phyloP scores from a whole-genome alignment of 2,329 filamentous ascomycete genomes.

The Talaromyces piceae region DNA sequence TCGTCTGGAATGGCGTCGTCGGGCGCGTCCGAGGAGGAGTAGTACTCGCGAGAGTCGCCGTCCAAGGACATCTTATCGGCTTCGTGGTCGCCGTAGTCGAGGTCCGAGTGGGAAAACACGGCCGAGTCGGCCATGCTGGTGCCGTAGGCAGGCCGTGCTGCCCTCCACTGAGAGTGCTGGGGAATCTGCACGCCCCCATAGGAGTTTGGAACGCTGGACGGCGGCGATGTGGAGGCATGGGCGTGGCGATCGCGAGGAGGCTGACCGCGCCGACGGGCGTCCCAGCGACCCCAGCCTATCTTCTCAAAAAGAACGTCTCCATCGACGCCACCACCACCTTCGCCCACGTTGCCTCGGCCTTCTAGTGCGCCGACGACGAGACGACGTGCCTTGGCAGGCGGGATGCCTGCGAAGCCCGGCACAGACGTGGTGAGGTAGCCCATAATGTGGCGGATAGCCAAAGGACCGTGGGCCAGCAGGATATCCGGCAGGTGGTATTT shows the following conservation, averaged over 20 bases:
- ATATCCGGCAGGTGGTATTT: constrained; percentile 88
- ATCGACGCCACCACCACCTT: constrained; percentile 47
- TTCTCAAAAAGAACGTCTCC: constrained; percentile 69
- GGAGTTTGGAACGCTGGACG: constrained; percentile 42
- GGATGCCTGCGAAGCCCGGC: constrained; percentile 83
- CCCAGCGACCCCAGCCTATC: constrained; percentile 95
- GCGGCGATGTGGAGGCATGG: constrained; percentile 15
- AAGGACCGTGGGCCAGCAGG: constrained; percentile 76
- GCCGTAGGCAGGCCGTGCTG: constrained; percentile 38
- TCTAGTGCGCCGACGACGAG: constrained; percentile 90
- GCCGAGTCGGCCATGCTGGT: constrained; percentile 64
- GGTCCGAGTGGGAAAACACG: constrained; percentile 63
- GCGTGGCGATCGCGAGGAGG: constrained; percentile 29
- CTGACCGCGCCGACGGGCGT: constrained; percentile 68
- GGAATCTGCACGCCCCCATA: constrained; percentile 44
- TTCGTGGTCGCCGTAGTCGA: constrained; percentile 63
- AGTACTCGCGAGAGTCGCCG: constrained; percentile 52
- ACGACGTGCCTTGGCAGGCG: constrained; percentile 80
- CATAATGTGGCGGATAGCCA: constrained; percentile 94
- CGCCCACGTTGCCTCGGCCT: constrained; percentile 56
- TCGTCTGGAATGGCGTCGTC: constrained; percentile 62
- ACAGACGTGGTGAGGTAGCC: constrained; percentile 88
- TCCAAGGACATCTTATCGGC: constrained; percentile 93
- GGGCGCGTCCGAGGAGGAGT: constrained; percentile 66
- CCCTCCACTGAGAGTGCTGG: constrained; percentile 25